Percentiles rank a stretch among this genome's conserved stretches.
phyloP scores from a whole-genome alignment of 2,329 filamentous ascomycete species.

The Didymella lethalis region DNA sequence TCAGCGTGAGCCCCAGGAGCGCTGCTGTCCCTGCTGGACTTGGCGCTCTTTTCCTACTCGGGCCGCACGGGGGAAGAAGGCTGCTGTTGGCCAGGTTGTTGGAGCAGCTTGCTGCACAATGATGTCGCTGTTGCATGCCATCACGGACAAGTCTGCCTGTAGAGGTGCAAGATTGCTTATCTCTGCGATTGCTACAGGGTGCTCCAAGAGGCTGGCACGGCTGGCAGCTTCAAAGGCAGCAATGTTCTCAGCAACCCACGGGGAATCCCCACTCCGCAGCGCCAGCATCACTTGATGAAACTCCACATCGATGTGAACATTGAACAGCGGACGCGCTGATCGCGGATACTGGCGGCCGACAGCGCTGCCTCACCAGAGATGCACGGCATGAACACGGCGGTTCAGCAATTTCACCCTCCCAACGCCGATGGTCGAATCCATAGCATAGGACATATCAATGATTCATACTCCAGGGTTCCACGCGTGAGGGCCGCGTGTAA shows the following conservation, averaged over 20 bases:
- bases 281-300: slow-evolving; percentile 1
- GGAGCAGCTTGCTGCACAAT: slow-evolving; percentile 13
- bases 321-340: slow-evolving; percentile 7
- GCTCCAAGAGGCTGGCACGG: neutral
- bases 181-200: neutral
- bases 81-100: slow-evolving; percentile 15
- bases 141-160: slow-evolving; percentile 9
- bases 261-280: neutral
- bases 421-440: neutral
- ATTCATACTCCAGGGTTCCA: neutral
- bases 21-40: slow-evolving; percentile 17
- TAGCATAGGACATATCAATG: neutral
- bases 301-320: neutral
- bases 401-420: neutral
- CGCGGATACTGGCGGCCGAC: slow-evolving; percentile 10
- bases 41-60: slow-evolving; percentile 13
- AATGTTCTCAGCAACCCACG: neutral
- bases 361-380: slow-evolving; percentile 5
- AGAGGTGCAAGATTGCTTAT: slow-evolving; percentile 3
- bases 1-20: slow-evolving; percentile 15
- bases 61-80: slow-evolving; percentile 9
- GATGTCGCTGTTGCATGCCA: slow-evolving; percentile 19
- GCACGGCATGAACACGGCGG: slow-evolving; percentile 2
- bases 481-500: slow-evolving; percentile 6
- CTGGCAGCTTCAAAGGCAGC: neutral